Evolutionary conservation across 345 rosid genomes (phyloP).

Genomic region (Zanthoxylum bungeanum): DNA sequence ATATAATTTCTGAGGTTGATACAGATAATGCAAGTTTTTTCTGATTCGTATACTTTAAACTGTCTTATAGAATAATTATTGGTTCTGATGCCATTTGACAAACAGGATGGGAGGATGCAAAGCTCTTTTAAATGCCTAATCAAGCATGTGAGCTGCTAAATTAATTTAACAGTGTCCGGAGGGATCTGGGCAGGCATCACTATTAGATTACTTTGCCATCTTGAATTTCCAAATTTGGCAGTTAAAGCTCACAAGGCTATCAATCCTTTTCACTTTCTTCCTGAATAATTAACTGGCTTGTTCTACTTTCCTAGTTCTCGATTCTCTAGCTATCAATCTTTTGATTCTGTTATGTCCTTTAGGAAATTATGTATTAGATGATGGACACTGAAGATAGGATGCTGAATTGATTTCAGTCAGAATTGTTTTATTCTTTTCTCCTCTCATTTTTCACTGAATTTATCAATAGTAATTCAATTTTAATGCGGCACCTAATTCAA

Average conservation of each 20-base stretch:
- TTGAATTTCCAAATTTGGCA: neutral
- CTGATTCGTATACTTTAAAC: neutral
- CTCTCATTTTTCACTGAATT: neutral
- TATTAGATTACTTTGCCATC: neutral
- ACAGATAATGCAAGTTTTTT: constrained; percentile 60
- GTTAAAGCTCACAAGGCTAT: neutral
- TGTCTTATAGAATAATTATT: neutral
- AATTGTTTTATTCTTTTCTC: neutral
- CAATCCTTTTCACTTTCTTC: neutral
- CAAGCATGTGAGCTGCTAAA: constrained; percentile 2
- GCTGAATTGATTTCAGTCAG: neutral
- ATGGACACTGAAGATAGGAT: neutral
- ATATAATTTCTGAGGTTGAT: constrained; percentile 70
- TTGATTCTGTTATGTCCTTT: neutral
- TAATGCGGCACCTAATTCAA: neutral
- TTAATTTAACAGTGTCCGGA: neutral
- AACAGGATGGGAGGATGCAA: constrained; percentile 75
- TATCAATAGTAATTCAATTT: neutral
- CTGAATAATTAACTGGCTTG: neutral
- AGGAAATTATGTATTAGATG: neutral
- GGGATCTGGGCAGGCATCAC: neutral
- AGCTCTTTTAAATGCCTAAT: constrained; percentile 28
- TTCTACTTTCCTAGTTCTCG: neutral
- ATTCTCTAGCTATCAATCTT: neutral
- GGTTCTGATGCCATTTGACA: constrained; percentile 6